Base-by-base conservation (phyloP, 2,329 filamentous ascomycete species). In the Aspergillus sp. region DNA sequence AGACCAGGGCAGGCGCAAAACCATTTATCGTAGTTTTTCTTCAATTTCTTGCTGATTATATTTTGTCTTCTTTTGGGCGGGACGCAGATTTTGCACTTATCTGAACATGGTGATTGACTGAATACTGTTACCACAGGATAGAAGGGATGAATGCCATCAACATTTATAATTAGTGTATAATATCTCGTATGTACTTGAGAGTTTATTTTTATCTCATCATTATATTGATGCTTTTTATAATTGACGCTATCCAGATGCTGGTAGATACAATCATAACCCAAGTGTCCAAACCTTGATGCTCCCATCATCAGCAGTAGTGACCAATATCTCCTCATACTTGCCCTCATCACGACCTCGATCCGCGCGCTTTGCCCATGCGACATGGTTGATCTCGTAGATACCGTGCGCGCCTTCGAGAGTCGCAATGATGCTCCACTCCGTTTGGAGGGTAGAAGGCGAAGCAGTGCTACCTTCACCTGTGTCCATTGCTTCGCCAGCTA, bases 301-400 rank as follows among this genome's bases (percentile, higher is more conserved):
- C 0, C 93, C 93, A 69, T 97, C 90, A 65, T 98, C 93, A 0
- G 91, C 93, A 0, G 90, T 95, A 13, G 86, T 93, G 17, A 97
- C 74, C 42, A 98, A 74, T 65, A 96, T 85, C 70, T 97, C 91
- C 59, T 95, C 75, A 1, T 79, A 77, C n/a, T 55, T 53, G 7
- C 51, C 53, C 70, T 75, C 62, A 77, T 77, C 1, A 73, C 84
- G 44, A 76, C 54, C 57, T 37, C 62, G 75, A 64, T 95, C 90
- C 49, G 82, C 86, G 49, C 90, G 78, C 58, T 78, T 81, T 55
- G 89, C 90, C 93, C 93, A 98, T 2, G 81, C 83, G 43, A 93
- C 79, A 67, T 96, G 90, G 61, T 98, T 98, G 54, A 97, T 79
- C 70, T 98, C 93, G 62, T 91, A 96, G 2, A 94, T 88, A 1